These are phyloP conservation scores for Thymus quinquecostatus DNA, from an alignment of 257 asterid species.

Conservation along the genomic window DNA sequence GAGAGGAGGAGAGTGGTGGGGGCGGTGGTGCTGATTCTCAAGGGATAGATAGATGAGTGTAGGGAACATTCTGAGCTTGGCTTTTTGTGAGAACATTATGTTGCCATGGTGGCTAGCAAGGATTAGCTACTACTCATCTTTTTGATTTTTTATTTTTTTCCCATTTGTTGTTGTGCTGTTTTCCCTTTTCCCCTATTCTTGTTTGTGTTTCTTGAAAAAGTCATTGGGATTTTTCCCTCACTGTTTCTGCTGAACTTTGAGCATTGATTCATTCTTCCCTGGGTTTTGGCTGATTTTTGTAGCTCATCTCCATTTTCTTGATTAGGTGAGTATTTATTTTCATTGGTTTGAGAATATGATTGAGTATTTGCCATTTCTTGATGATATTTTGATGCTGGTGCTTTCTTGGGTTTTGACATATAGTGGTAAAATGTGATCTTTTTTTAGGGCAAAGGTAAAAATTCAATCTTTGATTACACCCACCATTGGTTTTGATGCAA, in stretches of 20 bases:
- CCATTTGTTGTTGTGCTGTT: conserved; percentile 41
- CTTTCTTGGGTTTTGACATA: not conserved
- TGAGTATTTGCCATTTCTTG: not conserved
- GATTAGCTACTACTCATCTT: conserved; percentile 67
- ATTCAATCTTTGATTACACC: too few relatives aligned
- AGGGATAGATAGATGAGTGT: conserved; percentile 41
- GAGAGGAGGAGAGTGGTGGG: conserved; percentile 43
- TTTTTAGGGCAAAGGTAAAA: too few relatives aligned
- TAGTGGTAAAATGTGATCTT: not conserved
- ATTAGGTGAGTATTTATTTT: conserved; percentile 35
- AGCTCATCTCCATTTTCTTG: conserved; percentile 27
- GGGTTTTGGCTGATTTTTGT: conserved; percentile 25
- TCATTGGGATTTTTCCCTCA: not conserved
- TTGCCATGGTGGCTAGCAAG: conserved; percentile 78
- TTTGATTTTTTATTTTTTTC: conserved; percentile 27
- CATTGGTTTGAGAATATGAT: not conserved
- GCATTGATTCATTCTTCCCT: conserved; percentile 31
- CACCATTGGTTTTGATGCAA: conserved; percentile 39
- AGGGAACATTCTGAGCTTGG: conserved; percentile 70
- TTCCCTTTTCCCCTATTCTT: conserved; percentile 22
- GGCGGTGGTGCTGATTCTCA: conserved; percentile 66
- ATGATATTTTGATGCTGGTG: not conserved
- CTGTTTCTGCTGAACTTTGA: conserved; percentile 28
- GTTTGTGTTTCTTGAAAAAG: conserved; percentile 38
- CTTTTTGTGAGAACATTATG: conserved; percentile 72